phyloP scores from a whole-genome alignment of 306 rosid genomes.

The Acacia crassicarpa region DNA sequence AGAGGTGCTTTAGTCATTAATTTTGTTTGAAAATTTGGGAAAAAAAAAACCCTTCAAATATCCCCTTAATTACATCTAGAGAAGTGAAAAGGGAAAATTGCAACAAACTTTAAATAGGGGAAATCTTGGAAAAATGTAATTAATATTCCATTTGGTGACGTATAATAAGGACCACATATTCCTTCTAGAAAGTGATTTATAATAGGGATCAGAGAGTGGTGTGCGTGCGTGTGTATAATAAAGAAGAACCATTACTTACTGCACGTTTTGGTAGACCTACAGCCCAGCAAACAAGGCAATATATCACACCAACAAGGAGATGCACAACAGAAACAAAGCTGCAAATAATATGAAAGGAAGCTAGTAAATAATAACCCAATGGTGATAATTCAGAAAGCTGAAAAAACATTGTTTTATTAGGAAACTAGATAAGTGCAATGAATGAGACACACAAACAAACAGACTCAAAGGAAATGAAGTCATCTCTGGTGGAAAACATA shows the following conservation, averaged over 20 bases:
- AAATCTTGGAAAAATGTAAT: no score
- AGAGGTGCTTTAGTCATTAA: no score
- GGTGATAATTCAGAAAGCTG: not conserved
- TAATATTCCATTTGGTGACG: no score
- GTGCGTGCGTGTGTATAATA: not conserved
- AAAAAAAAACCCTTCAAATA: no score
- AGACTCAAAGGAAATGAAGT: not conserved
- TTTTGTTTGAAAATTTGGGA: no score
- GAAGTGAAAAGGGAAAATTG: no score
- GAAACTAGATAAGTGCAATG: not conserved
- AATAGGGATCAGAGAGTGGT: no score
- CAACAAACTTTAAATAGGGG: no score
- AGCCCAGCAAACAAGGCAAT: slow-evolving; percentile 69
- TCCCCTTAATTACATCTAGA: no score
- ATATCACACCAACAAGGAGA: slow-evolving; percentile 69
- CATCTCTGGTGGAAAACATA: slow-evolving; percentile 33
- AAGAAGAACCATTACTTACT: slow-evolving; percentile 38
- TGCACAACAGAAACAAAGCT: slow-evolving; percentile 78
- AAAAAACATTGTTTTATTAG: not conserved
- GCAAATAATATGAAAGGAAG: slow-evolving; percentile 30
- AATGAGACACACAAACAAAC: not conserved
- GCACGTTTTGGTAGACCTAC: slow-evolving; percentile 75
- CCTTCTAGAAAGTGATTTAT: no score
- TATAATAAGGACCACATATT: no score
- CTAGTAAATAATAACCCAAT: not conserved